Evolutionary conservation across 352 stramenopile genomes (phyloP), one percentile per base, ranked within the genome.

Genomic region (Thraustochytrium sp.): DNA sequence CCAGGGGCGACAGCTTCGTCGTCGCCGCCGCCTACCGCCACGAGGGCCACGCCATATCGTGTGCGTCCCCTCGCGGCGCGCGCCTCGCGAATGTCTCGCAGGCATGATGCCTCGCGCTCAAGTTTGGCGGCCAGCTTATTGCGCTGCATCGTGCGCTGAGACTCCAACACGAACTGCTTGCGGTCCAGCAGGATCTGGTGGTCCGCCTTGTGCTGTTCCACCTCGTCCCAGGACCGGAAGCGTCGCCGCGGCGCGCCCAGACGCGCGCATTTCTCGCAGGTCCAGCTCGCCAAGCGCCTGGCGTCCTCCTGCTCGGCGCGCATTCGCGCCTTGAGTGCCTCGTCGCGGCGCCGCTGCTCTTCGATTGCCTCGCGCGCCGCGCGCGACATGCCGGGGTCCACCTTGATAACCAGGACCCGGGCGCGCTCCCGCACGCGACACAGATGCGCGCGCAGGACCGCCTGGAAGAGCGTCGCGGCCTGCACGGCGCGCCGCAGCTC

Each of bases 151-250:
- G 65, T 23, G 9, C 23, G 21, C 1, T 26, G 3, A 18, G 11
- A 16, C 1, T 29, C 40, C 11, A 18, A 1, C n/a, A 77, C 4
- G 2, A 29, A 8, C 65, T 31, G 11, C 36, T n/a, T 62, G 18
- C 42, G 31, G n/a, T 62, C 42, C 59, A 13, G 13, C 26, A 72
- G 59, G 1, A 72, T 38, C 13, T 44, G 5, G 34, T 77, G 65
- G 16, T 36, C 65, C 37, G 29, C 29, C 8, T 64, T 13, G 26
- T 77, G 65, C 18, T 77, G 26, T 40, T 77, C 13, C 9, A 77
- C 65, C 5, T 77, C 42, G 68, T 77, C 1, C 65, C 65, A 77
- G 16, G 65, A 16, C 46, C 64, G 68, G 37, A 77, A 77, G 8
- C 42, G 65, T 31, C 46, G 21, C 11, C 5, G 11, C 8, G 42